A percentile compares a stretch with the other conserved stretches of the same genome.
Evolutionary conservation across 208 protist genomes (phyloP).

Genomic region (Trypanosoma conorhini): DNA sequence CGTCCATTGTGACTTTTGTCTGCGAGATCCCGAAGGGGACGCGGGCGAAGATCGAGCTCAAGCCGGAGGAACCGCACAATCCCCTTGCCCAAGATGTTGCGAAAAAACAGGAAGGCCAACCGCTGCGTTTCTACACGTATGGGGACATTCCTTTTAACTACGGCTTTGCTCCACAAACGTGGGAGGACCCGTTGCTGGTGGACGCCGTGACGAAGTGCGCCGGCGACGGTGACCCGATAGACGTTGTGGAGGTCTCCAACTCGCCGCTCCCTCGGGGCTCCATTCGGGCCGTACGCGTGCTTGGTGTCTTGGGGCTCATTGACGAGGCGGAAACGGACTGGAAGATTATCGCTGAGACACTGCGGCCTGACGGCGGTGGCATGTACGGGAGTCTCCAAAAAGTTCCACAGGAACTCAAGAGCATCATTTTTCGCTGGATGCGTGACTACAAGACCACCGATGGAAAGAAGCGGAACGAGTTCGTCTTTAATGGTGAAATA

Average conservation of each 20-base stretch:
- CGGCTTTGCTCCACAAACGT: conserved; percentile 95
- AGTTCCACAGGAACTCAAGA: conserved; percentile 52
- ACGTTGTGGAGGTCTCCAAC: conserved; percentile 83
- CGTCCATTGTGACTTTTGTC: conserved; percentile 62
- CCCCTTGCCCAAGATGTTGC: conserved; percentile 92
- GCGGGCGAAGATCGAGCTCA: conserved; percentile 92
- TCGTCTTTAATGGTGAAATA: conserved; percentile 73
- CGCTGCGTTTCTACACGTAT: conserved; percentile 83
- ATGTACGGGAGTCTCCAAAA: conserved; percentile 47
- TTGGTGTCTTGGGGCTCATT: conserved; percentile 89
- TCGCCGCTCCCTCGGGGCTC: conserved; percentile 35
- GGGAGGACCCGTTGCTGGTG: conserved; percentile 72
- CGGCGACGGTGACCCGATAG: conserved; percentile 92
- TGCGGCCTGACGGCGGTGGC: conserved; percentile 27
- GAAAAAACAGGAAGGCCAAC: conserved; percentile 47
- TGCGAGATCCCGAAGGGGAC: conserved; percentile 90
- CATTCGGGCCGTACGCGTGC: conserved; percentile 67
- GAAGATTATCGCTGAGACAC: conserved; percentile 83
- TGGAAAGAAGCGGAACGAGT: conserved; percentile 88
- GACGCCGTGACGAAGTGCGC: conserved; percentile 54
- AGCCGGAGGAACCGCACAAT: conserved; percentile 88
- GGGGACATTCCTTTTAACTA: conserved; percentile 95
- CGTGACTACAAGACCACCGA: conserved; percentile 93
- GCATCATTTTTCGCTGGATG: conserved; percentile 84
- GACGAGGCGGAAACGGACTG: conserved; percentile 94